Evolutionary conservation across 139 green algal species (phyloP).

Genomic region (Tetradesmus lagerheimii): DNA sequence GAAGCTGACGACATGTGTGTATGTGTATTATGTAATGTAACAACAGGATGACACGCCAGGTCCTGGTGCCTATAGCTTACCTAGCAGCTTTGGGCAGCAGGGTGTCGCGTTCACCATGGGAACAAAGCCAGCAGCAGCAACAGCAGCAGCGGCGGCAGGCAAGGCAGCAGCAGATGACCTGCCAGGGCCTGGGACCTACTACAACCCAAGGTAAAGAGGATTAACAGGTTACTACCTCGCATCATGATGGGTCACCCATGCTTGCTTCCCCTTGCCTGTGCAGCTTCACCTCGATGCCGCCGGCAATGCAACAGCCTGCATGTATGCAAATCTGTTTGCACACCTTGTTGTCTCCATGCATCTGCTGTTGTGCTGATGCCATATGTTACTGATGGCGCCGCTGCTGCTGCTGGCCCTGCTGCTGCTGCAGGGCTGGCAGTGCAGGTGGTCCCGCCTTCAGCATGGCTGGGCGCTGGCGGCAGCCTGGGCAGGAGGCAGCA

Average conservation of each 20-base stretch:
- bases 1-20: neutral
- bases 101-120: constrained; percentile 20
- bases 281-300: no score
- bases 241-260: no score
- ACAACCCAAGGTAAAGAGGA: neutral
- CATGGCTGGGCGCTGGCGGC: constrained; percentile 12
- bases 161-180: neutral
- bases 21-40: no score
- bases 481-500: constrained; percentile 20
- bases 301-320: no score
- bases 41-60: constrained; percentile 16
- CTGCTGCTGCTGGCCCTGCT: neutral
- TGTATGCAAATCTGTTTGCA: no score
- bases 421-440: neutral
- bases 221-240: no score
- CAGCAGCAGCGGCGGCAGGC: neutral
- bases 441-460: neutral
- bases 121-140: neutral
- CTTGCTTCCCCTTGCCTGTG: no score
- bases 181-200: constrained; percentile 4
- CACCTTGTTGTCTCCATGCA: no score
- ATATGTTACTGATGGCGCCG: no score
- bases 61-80: neutral
- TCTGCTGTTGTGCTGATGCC: no score
- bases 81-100: constrained; percentile 30